These are phyloP conservation scores for Warburgia ugandensis DNA, from an alignment of 164 flowering plant species.

Conservation along the genomic window DNA sequence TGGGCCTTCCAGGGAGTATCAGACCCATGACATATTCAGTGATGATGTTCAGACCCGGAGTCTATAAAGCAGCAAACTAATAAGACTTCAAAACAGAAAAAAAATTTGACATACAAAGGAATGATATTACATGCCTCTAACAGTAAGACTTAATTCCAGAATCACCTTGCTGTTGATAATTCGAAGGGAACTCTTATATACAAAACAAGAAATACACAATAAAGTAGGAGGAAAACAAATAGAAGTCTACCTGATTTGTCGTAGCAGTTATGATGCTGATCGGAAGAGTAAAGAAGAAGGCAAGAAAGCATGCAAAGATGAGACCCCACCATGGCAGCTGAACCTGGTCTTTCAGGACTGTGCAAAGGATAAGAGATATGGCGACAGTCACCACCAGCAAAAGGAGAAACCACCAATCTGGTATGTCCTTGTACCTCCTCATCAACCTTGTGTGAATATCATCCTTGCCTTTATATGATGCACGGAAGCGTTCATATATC, in stretches of 20 bases:
- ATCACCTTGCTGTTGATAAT: no score
- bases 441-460: slow-evolving; percentile 77
- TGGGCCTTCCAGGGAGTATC: slow-evolving; percentile 53
- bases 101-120: no score
- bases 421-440: slow-evolving; percentile 61
- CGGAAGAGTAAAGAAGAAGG: slow-evolving; percentile 67
- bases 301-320: slow-evolving; percentile 50
- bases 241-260: slow-evolving; percentile 58
- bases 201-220: no score
- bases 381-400: slow-evolving; percentile 31
- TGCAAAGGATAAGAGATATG: slow-evolving; percentile 51
- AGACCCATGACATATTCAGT: slow-evolving; percentile 69
- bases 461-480: slow-evolving; percentile 28
- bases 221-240: background rate
- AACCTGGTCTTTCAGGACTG: slow-evolving; percentile 46
- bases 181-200: no score
- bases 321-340: slow-evolving; percentile 96
- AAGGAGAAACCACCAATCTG: slow-evolving; percentile 62
- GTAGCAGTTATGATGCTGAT: slow-evolving; percentile 81
- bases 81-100: no score
- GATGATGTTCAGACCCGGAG: slow-evolving; percentile 68
- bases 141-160: no score
- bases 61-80: slow-evolving; percentile 21
- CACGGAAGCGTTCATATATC: slow-evolving; percentile 24
- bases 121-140: no score